Conservation (phyloP, 495 filamentous ascomycete species). For the Entonaema liquescens region DNA sequence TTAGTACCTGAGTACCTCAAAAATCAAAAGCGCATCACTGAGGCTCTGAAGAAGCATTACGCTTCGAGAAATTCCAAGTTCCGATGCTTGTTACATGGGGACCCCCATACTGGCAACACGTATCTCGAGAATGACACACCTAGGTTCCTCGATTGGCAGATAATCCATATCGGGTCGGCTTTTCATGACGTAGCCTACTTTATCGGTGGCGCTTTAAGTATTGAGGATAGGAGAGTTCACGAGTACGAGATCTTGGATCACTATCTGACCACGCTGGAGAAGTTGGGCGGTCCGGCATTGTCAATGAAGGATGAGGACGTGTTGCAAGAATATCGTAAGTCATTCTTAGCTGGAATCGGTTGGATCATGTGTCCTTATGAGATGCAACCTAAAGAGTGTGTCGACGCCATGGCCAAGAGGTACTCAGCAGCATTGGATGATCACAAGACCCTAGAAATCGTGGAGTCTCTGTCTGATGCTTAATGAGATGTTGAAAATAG, state of each 20-base stretch:
- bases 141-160: conserved; percentile 45
- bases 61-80: conserved; percentile 42
- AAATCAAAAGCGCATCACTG: conserved; percentile 39
- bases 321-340: conserved; percentile 33
- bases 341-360: conserved; percentile 15
- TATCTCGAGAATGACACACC: conserved; percentile 37
- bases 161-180: conserved; percentile 43
- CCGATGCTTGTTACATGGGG: conserved; percentile 41
- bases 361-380: conserved; percentile 27
- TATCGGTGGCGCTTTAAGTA: conserved; percentile 48
- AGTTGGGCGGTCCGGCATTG: conserved; percentile 42
- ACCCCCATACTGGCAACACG: conserved; percentile 42
- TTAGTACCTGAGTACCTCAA: conserved; percentile 36
- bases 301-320: conserved; percentile 40
- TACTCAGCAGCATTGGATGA: conserved; percentile 17
- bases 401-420: conserved; percentile 18
- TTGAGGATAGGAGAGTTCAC: conserved; percentile 74
- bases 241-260: conserved; percentile 71
- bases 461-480: conserved; percentile 4
- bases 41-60: conserved; percentile 39
- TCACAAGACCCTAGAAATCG: conserved; percentile 18
- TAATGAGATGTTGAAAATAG: too few relatives aligned
- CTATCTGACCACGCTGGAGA: conserved; percentile 56
- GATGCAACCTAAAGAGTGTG: conserved; percentile 15
- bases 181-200: conserved; percentile 47